Evolutionary conservation across 768 basidiomycete species (phyloP).

Genomic region (Rhizopogon rudus): DNA sequence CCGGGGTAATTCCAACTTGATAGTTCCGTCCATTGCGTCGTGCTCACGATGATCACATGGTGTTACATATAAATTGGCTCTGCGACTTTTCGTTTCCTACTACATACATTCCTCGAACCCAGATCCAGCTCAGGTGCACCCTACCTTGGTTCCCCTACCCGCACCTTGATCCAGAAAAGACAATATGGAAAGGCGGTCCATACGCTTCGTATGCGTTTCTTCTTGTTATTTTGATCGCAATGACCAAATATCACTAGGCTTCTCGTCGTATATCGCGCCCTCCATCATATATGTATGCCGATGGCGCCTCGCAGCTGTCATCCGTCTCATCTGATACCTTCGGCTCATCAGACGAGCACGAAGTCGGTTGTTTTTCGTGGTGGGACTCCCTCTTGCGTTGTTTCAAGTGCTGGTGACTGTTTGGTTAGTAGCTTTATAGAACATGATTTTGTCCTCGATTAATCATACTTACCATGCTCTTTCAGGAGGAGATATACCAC

Average conservation of each 20-base stretch:
- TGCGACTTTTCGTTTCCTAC: background rate
- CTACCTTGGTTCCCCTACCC: background rate
- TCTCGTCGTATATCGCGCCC: conserved; percentile 4
- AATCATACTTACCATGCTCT: background rate
- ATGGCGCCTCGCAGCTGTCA: conserved; percentile 19
- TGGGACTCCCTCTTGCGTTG: conserved; percentile 12
- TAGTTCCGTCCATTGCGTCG: background rate
- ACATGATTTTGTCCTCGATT: background rate
- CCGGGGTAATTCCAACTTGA: background rate
- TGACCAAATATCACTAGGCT: conserved; percentile 1
- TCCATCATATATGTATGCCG: conserved; percentile 13
- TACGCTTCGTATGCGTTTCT: conserved; percentile 8
- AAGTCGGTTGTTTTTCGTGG: conserved; percentile 15
- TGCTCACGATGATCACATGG: background rate
- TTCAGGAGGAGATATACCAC: background rate
- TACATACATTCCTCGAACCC: background rate
- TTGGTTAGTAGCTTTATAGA: background rate
- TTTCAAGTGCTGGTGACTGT: conserved; percentile 20
- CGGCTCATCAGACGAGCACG: conserved; percentile 9
- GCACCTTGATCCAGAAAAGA: conserved; percentile 4
- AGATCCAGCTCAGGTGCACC: background rate
- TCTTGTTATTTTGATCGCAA: background rate
- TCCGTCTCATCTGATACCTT: conserved; percentile 20
- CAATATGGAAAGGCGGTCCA: conserved; percentile 2
- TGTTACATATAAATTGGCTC: background rate